These are phyloP conservation scores for Vanrija sp. DNA, from an alignment of 1,284 basidiomycete species.

Conservation along the genomic window DNA sequence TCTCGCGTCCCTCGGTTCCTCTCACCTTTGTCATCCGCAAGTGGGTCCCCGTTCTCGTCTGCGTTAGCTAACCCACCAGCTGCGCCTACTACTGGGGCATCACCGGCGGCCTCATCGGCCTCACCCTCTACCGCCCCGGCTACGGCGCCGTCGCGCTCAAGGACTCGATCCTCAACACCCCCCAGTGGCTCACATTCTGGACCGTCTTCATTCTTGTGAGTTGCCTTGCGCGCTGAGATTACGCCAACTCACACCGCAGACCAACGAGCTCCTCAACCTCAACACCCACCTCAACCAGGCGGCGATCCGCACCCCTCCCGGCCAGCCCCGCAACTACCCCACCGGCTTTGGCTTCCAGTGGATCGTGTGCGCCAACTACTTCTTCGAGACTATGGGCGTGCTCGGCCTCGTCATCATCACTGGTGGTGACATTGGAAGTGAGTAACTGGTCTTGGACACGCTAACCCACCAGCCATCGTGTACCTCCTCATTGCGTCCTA, in stretches of 20 bases:
- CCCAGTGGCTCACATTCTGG: constrained; percentile 65
- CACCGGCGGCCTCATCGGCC: constrained; percentile 72
- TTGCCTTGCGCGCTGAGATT: constrained; percentile 18
- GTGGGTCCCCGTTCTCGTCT: constrained; percentile 52
- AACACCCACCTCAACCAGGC: constrained; percentile 77
- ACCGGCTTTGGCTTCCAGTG: constrained; percentile 72
- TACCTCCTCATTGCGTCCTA: constrained; percentile 66
- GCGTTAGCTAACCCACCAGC: constrained; percentile 51
- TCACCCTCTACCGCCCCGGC: constrained; percentile 69
- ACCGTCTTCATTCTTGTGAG: constrained; percentile 71
- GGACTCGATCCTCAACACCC: constrained; percentile 65
- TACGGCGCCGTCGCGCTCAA: constrained; percentile 62
- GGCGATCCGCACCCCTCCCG: constrained; percentile 73
- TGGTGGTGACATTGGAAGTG: constrained; percentile 65
- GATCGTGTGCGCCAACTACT: constrained; percentile 91
- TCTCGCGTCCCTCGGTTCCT: constrained; percentile 94
- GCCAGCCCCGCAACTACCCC: constrained; percentile 77
- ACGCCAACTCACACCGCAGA: constrained; percentile 53
- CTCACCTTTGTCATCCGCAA: constrained; percentile 84
- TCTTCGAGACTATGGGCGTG: constrained; percentile 85
- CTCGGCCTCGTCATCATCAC: constrained; percentile 71
- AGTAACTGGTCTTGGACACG: constrained; percentile 31
- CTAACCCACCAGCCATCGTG: constrained; percentile 56
- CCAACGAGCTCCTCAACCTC: constrained; percentile 82
- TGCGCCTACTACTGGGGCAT: constrained; percentile 84